Evolutionary conservation across 83 land plant genomes (phyloP), one percentile per base, ranked within the genome.

Genomic region (Picea mariana): DNA sequence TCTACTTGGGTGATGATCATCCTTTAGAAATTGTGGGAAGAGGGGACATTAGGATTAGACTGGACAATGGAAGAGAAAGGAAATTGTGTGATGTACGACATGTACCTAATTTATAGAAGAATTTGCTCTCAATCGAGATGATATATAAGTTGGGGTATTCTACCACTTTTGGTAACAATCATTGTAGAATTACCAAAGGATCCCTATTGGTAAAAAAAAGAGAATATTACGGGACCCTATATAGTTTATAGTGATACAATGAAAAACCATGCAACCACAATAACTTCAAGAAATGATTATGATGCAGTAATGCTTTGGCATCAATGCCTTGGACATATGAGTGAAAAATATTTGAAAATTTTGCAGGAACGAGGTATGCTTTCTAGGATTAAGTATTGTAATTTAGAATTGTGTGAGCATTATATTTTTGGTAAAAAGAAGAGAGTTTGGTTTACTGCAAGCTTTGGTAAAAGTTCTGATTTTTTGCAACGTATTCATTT

Each of bases 321-420:
- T 64, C 67, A 64, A 64, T 5, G 7, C 20, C 67, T 42, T 42
- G 7, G 47, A 42, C 7, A 42, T 42, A 42, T 42, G 47, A 42
- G 47, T 42, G 6, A 42, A 42, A 42, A 42, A 42, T 5, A 6
- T 42, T 42, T 42, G 47, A 42, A 42, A 42, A 5, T 42, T 42
- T 42, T 42, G 7, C 20, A 61, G 3, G 16, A 61, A 11, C 3
- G 9, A 61, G 16, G 20, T 11, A 61, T 11, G 63, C 16, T 13
- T 64, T 64, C 24, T 18, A 5, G 67, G 23, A 64, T 64, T 64
- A 64, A 64, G 24, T 64, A 20, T 64, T 64, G 67, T n/a, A 64
- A 64, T 64, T 64, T 64, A 64, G 67, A 64, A 20, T 64, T 64
- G n/a, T 64, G 67, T 64, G 67, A 64, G 23, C 27, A n/a, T n/a